These are phyloP conservation scores for Naganishia vaughanmartiniae DNA, from an alignment of 768 basidiomycete species.

Conservation along the genomic window DNA sequence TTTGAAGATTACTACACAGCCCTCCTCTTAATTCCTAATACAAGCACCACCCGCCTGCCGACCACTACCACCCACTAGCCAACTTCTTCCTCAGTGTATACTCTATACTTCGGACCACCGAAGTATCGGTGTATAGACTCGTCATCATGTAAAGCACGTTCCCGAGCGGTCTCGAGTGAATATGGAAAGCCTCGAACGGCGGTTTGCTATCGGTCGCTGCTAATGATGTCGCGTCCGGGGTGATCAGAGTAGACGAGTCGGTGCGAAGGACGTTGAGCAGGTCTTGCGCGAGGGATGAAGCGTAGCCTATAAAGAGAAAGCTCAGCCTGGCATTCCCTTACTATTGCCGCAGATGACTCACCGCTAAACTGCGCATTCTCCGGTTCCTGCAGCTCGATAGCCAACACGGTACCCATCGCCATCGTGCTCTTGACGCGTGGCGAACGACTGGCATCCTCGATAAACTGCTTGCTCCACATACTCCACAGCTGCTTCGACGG, in stretches of 20 bases:
- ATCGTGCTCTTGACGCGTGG: conserved; percentile 68
- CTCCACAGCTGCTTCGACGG: conserved; percentile 63
- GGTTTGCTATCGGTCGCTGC: conserved; percentile 62
- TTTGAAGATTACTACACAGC: too few relatives aligned
- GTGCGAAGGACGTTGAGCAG: conserved; percentile 60
- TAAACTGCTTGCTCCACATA: conserved; percentile 77
- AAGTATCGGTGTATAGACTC: conserved; percentile 42
- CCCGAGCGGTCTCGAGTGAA: conserved; percentile 85
- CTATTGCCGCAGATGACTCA: background rate
- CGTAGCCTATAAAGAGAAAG: conserved; percentile 54
- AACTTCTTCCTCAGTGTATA: conserved; percentile 45
- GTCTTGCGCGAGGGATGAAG: conserved; percentile 64
- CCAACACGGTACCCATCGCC: conserved; percentile 81
- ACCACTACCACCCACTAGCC: conserved; percentile 20
- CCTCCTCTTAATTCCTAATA: too few relatives aligned
- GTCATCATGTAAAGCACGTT: conserved; percentile 57
- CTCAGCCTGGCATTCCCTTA: background rate
- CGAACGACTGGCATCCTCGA: conserved; percentile 62
- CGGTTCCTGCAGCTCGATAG: conserved; percentile 67
- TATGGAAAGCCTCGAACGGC: conserved; percentile 62
- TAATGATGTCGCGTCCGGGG: conserved; percentile 77
- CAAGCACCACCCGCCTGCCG: background rate
- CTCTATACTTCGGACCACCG: conserved; percentile 53
- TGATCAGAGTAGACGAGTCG: conserved; percentile 63
- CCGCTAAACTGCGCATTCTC: conserved; percentile 39